These are phyloP conservation scores for Haematococcus sp. DNA, from an alignment of 139 green algal genomes.

Conservation along the genomic window DNA sequence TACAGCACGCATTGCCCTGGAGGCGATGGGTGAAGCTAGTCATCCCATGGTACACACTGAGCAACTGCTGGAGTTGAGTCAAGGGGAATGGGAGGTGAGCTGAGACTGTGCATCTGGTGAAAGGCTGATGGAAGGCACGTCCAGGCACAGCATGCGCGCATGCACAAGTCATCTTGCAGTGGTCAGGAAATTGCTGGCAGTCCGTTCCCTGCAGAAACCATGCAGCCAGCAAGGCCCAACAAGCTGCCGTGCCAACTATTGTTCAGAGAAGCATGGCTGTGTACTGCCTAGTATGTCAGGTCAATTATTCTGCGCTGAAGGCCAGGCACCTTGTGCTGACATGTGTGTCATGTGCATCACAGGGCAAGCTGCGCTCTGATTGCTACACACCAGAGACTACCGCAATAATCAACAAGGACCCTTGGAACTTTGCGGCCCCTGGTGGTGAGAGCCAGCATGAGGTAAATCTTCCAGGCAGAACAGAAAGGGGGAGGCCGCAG, in stretches of 20 bases:
- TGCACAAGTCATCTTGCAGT: too few relatives aligned
- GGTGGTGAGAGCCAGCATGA: slow-evolving; percentile 28
- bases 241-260: too few relatives aligned
- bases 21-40: background rate
- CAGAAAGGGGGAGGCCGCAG: background rate
- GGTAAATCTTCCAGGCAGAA: slow-evolving; percentile 12
- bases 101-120: too few relatives aligned
- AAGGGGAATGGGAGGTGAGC: slow-evolving; percentile 22
- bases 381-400: background rate
- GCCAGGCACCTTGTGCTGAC: too few relatives aligned
- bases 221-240: too few relatives aligned
- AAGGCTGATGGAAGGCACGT: too few relatives aligned
- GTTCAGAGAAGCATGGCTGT: too few relatives aligned
- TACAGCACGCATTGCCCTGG: background rate
- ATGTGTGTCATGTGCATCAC: background rate
- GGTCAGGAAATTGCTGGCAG: too few relatives aligned
- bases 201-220: too few relatives aligned
- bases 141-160: too few relatives aligned
- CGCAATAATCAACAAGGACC: slow-evolving; percentile 11
- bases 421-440: slow-evolving; percentile 28
- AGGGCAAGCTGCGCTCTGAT: background rate
- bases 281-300: too few relatives aligned
- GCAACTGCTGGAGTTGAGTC: slow-evolving; percentile 24
- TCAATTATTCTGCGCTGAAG: too few relatives aligned
- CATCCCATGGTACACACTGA: slow-evolving; percentile 3